Base-by-base conservation (phyloP, 805 yeast species). In the Candida xyloterini region DNA sequence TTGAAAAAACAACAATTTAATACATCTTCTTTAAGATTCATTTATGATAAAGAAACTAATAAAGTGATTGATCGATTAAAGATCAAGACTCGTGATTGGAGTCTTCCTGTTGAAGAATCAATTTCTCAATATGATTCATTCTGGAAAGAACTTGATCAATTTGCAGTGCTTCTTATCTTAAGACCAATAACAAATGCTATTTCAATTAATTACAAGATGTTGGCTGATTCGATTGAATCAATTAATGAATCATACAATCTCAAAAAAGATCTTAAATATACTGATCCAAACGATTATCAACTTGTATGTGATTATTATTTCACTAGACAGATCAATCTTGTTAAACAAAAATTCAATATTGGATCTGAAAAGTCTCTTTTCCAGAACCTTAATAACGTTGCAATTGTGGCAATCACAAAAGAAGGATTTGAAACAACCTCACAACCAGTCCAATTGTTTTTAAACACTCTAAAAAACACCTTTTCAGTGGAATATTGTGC, bases 261-360 rank as follows among this genome's bases (percentile, higher is more conserved):
- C 15, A 26, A 37, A 3, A 10, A 27, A 1, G 47, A 33, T 8
- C 22, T 30, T 1, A 26, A 31, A 7, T 23, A 13, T 22, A 27
- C 47, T 2, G 62, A 57, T 29, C 56, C 57, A 2, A 56, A 56
- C 31, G 46, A 46, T 5, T 34, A 35, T 20, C 35, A 38, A 5
- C 40, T 57, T 5, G 16, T 51, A 8, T 47, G 43, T 9, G 62
- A 57, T 30, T 47, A 53, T 30, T 47, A 40, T 18, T 33, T 55
- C 3, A 40, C 50, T 2, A 27, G 34, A 10, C 38, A 43, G 15
- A 28, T 32, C 13, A 28, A 27, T 13, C 30, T 49, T 5, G 25
- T 45, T 5, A 25, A 32, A 15, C 41, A 34, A 9, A 30, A 39
- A 23, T 27, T 48, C 2, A 15, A 26, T 3, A 7, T 29, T 21